Evolutionary conservation across 768 basidiomycete genomes (phyloP), one percentile per base, ranked within the genome.

Genomic region (Strobilomyces echinocephalus): DNA sequence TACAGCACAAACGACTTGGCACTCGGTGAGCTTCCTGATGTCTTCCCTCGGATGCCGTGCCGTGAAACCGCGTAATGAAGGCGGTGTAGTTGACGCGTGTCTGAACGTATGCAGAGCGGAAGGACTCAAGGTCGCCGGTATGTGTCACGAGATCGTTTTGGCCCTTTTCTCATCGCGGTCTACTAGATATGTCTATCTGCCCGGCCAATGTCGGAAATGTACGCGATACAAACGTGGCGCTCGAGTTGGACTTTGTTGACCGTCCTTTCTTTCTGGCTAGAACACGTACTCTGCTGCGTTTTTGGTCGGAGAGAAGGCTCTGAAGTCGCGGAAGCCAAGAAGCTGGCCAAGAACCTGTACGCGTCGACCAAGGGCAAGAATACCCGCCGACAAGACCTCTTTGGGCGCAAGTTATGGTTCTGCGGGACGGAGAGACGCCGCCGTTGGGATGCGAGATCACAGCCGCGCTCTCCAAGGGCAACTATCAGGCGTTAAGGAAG

Each of bases 401-500:
- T 93, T 67, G 80, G 79, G 9, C 79, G 88, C 66, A 85, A 88
- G 71, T 94, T 97, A 64, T 99, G 95, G 97, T 92, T 87, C 66
- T 95, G 95, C 9, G 95, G 95, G 1, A 90, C 93, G 16, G 95
- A 98, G 74, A 92, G 88, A n/a, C n/a, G n/a, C n/a, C n/a, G n/a
- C n/a, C n/a, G n/a, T n/a, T n/a, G n/a, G n/a, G n/a, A n/a, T n/a
- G n/a, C n/a, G n/a, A n/a, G n/a, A n/a, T n/a, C n/a, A n/a, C n/a
- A n/a, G n/a, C n/a, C n/a, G n/a, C n/a, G n/a, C n/a, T n/a, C n/a
- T n/a, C n/a, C n/a, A n/a, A n/a, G n/a, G n/a, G n/a, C n/a, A n/a
- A n/a, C n/a, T n/a, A n/a, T n/a, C n/a, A n/a, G n/a, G n/a, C n/a
- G n/a, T n/a, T n/a, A n/a, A n/a, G n/a, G n/a, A n/a, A n/a, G n/a